Conservation (phyloP, 2,329 filamentous ascomycete genomes). For the Polychaeton citri region DNA sequence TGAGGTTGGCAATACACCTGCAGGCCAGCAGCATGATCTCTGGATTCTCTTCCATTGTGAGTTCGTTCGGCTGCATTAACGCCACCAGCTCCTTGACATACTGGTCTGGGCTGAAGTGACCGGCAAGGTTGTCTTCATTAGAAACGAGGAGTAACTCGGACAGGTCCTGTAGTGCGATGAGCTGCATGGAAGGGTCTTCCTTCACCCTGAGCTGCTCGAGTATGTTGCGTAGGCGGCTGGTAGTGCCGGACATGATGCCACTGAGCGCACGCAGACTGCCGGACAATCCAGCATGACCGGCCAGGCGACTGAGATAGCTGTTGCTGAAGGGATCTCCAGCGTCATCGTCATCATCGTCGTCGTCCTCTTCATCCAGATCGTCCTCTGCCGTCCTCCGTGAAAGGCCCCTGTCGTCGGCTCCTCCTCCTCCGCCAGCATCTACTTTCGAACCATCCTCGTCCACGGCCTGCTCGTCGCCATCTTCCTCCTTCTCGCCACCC, state of each 20-base stretch:
- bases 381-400: constrained; percentile 31
- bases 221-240: constrained; percentile 56
- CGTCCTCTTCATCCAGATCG: constrained; percentile 47
- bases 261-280: constrained; percentile 74
- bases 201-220: constrained; percentile 56
- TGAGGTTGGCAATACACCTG: constrained; percentile 87
- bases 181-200: constrained; percentile 73
- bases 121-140: constrained; percentile 90
- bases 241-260: constrained; percentile 81
- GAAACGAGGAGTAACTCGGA: constrained; percentile 89
- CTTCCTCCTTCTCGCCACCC: constrained; percentile 15
- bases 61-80: constrained; percentile 83
- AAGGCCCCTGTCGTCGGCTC: constrained; percentile 26
- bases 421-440: constrained; percentile 44
- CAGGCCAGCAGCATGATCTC: constrained; percentile 97
- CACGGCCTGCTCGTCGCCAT: constrained; percentile 21
- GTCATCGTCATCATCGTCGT: constrained; percentile 34
- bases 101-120: constrained; percentile 85
- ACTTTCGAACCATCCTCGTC: constrained; percentile 20
- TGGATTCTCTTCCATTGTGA: constrained; percentile 69
- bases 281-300: constrained; percentile 51
- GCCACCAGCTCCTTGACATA: constrained; percentile 90
- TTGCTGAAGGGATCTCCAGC: constrained; percentile 48
- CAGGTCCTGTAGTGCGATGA: constrained; percentile 84
- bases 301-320: constrained; percentile 52